Conservation (phyloP, 768 basidiomycete genomes). For the Cyclocybe aegerita region DNA sequence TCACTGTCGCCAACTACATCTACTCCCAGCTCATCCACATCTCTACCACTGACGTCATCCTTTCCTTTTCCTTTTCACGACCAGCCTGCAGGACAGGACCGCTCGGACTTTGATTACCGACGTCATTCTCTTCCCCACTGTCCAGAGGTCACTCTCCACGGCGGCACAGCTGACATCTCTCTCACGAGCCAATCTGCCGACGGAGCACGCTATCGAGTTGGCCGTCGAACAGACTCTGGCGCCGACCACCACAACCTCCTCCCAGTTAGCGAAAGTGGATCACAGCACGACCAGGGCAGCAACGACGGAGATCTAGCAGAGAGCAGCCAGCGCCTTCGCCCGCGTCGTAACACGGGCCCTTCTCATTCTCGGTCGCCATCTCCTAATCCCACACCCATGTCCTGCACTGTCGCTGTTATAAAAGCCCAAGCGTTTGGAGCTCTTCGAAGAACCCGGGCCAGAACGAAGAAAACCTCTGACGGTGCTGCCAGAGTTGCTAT, state of each 20-base stretch:
- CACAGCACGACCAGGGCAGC: conserved; percentile 52
- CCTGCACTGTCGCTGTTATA: conserved; percentile 85
- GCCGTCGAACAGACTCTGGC: conserved; percentile 48
- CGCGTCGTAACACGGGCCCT: conserved; percentile 43
- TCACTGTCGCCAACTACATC: conserved; percentile 72
- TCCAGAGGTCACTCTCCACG: conserved; percentile 69
- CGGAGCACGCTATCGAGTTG: conserved; percentile 59
- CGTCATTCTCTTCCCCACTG: conserved; percentile 51
- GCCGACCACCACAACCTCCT: conserved; percentile 44
- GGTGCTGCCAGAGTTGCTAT: conserved; percentile 71
- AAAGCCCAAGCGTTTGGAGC: conserved; percentile 90
- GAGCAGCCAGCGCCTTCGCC: conserved; percentile 38
- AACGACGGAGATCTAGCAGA: conserved; percentile 53
- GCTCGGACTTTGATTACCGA: conserved; percentile 66
- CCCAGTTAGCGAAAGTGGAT: conserved; percentile 50
- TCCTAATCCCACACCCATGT: conserved; percentile 48
- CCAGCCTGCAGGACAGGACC: conserved; percentile 49
- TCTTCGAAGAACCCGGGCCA: conserved; percentile 72
- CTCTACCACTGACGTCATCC: conserved; percentile 63
- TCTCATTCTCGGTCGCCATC: conserved; percentile 53
- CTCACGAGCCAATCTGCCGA: conserved; percentile 50
- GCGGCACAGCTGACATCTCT: conserved; percentile 73
- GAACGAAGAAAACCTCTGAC: conserved; percentile 72
- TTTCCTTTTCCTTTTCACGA: conserved; percentile 70
- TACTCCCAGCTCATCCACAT: conserved; percentile 54